These are phyloP conservation scores for Phytophthora ramorum DNA, from an alignment of 352 stramenopile species.

Conservation along the genomic window DNA sequence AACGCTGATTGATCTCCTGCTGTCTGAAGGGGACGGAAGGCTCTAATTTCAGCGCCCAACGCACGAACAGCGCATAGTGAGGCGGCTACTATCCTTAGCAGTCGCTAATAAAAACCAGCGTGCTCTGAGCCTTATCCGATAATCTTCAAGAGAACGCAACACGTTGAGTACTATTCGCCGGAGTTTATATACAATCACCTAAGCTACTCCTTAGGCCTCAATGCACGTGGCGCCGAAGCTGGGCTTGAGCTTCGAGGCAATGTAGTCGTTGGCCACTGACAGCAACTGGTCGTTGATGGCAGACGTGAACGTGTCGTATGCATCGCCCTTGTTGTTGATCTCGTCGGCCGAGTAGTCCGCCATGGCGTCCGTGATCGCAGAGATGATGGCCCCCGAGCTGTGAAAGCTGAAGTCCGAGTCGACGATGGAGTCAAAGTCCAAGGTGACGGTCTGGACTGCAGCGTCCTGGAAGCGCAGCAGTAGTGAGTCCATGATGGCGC, in stretches of 20 bases:
- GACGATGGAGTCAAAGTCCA: conserved; percentile 53
- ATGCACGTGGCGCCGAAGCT: conserved; percentile 55
- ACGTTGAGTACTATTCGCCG: conserved; percentile 7
- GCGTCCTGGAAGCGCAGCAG: conserved; percentile 32
- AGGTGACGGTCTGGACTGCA: conserved; percentile 36
- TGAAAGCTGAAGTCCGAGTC: conserved; percentile 56
- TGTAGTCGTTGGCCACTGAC: conserved; percentile 52
- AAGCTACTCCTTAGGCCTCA: background rate
- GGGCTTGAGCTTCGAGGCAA: conserved; percentile 47
- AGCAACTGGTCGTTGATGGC: conserved; percentile 45
- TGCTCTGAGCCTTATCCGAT: background rate
- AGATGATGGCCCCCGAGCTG: conserved; percentile 44
- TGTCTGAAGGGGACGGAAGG: background rate
- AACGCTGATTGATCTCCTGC: background rate
- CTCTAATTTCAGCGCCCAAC: conserved; percentile 8
- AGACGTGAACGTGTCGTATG: conserved; percentile 53
- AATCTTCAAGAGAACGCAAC: conserved; percentile 1
- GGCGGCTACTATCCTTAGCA: conserved; percentile 16
- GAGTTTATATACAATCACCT: conserved; percentile 7
- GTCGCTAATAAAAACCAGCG: conserved; percentile 14
- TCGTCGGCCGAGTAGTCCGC: conserved; percentile 47
- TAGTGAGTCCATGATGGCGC: conserved; percentile 42
- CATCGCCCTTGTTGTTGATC: conserved; percentile 66
- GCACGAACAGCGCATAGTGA: background rate
- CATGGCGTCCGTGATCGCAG: conserved; percentile 48